A percentile compares a stretch with the other conserved stretches of the same genome.
Evolutionary conservation across 768 basidiomycete species (phyloP).

Genomic region (Chalciporus sphaerocephalus): DNA sequence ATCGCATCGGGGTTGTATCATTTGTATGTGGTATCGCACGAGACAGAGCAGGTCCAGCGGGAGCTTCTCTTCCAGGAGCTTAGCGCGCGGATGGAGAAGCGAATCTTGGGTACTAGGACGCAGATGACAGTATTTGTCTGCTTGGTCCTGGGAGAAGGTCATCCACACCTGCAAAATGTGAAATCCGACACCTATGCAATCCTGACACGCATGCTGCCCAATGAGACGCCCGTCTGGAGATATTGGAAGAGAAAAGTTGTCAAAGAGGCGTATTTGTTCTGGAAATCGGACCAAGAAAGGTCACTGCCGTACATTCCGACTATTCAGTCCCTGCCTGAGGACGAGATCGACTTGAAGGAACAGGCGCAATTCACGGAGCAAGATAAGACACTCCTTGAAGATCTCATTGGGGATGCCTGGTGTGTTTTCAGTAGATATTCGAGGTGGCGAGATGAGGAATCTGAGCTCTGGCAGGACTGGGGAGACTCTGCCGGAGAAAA

Average conservation of each 20-base stretch:
- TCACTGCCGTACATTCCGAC: slow-evolving; percentile 8
- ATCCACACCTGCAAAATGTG: background rate
- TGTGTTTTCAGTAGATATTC: slow-evolving; percentile 16
- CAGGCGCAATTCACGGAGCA: slow-evolving; percentile 1
- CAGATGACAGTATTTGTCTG: slow-evolving; percentile 30
- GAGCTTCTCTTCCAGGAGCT: slow-evolving; percentile 16
- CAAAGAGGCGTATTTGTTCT: slow-evolving; percentile 14
- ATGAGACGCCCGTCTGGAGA: slow-evolving; percentile 27
- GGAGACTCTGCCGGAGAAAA: slow-evolving; percentile 1
- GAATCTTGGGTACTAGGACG: slow-evolving; percentile 20
- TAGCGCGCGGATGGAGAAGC: slow-evolving; percentile 9
- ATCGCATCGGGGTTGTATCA: slow-evolving; percentile 32
- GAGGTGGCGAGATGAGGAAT: slow-evolving; percentile 8
- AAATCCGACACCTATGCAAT: slow-evolving; percentile 3
- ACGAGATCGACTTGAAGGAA: slow-evolving; percentile 8
- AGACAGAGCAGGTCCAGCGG: slow-evolving; percentile 21
- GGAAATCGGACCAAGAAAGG: background rate
- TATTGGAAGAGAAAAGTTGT: slow-evolving; percentile 25
- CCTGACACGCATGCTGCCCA: slow-evolving; percentile 22
- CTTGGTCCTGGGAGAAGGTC: slow-evolving; percentile 14
- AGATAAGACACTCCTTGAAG: slow-evolving; percentile 9
- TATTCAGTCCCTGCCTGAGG: slow-evolving; percentile 10
- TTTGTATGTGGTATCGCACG: slow-evolving; percentile 28
- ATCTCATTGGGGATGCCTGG: slow-evolving; percentile 24
- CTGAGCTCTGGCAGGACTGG: background rate